Base-by-base conservation (phyloP, 345 rosid species). In the Eucalyptus rudis region DNA sequence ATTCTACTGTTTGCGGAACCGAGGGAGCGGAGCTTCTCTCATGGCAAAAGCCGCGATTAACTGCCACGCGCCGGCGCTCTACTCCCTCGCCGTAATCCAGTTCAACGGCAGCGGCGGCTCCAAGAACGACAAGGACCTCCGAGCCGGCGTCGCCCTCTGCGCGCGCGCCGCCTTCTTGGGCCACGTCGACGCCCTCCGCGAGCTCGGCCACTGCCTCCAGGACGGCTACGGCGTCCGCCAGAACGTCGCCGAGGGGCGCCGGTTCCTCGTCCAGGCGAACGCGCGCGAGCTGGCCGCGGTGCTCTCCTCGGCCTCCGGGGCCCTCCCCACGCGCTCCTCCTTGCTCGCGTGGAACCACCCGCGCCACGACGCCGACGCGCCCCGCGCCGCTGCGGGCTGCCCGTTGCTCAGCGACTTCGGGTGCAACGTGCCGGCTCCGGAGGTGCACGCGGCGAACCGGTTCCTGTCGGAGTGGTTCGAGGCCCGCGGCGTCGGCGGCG, bases 71-170 rank as follows among this genome's bases (percentile, higher is more conserved):
- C 96, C 94, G 86, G 95, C 99, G 3, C 93, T 98, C 0, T 97
- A 98, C 89, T 98, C 99, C 0, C 92, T 98, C 9, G 97, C 99
- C 4, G 97, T 98, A 87, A 94, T 98, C 50, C 99, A 96, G 92
- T 98, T 98, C 92, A 98, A 98, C 90, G 99, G 99, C 88, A 98
- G 99, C 93, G 99, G 99, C 27, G 98, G 99, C 62, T 95, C 97
- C 1, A 98, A 98, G 90, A 96, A 93, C 90, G 99, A 97, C 54
- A 98, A 98, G 88, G 98, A 98, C 91, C 94, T 98, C 9, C 91
- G 98, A 29, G 99, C 98, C 36, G 99, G 99, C 49, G 99, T 96
- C 7, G 99, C 99, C 79, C 85, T 98, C 13, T 97, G 99, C 58
- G 98, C 99, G 6, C 95, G 99, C 76, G 97, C 99, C 5, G 99